A percentile compares a stretch with the other conserved stretches of the same genome.
Conservation (phyloP, 2,329 filamentous ascomycete species). For the Cladorrhinum sp. region DNA sequence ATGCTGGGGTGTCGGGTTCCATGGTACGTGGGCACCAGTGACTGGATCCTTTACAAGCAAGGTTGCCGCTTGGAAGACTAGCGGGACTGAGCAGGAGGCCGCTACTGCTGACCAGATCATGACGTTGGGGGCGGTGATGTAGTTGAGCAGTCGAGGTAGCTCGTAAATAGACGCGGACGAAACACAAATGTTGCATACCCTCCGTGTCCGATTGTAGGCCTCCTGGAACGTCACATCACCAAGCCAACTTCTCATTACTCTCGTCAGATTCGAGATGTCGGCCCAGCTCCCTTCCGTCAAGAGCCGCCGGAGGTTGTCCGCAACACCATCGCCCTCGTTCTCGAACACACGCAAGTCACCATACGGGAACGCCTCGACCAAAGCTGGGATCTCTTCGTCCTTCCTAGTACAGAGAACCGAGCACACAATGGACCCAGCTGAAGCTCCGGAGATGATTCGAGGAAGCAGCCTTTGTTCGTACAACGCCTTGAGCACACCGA, state of each 20-base stretch:
- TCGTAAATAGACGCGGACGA: conserved; percentile 86
- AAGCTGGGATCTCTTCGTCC: conserved; percentile 70
- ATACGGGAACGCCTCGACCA: conserved; percentile 69
- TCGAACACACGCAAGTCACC: conserved; percentile 83
- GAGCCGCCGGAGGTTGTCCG: conserved; percentile 68
- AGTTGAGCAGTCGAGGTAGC: conserved; percentile 82
- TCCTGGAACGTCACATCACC: conserved; percentile 94
- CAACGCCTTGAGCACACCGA: conserved; percentile 79
- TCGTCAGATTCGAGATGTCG: conserved; percentile 75
- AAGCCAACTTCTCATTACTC: conserved; percentile 76
- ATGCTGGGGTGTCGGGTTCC: conserved; percentile 79
- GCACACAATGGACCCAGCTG: conserved; percentile 82
- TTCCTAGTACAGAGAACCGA: conserved; percentile 74
- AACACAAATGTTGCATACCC: conserved; percentile 91
- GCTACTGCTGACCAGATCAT: conserved; percentile 95
- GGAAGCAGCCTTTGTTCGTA: conserved; percentile 73
- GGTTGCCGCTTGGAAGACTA: conserved; percentile 76
- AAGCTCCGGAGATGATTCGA: conserved; percentile 82
- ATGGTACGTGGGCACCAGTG: conserved; percentile 73
- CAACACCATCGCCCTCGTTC: conserved; percentile 55
- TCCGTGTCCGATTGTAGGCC: conserved; percentile 88
- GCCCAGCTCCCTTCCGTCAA: conserved; percentile 81
- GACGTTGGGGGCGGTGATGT: conserved; percentile 89
- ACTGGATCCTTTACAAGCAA: conserved; percentile 80
- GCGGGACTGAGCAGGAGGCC: conserved; percentile 89